Conservation (phyloP, 257 asterid genomes). For the Nicotiana tabacum region DNA sequence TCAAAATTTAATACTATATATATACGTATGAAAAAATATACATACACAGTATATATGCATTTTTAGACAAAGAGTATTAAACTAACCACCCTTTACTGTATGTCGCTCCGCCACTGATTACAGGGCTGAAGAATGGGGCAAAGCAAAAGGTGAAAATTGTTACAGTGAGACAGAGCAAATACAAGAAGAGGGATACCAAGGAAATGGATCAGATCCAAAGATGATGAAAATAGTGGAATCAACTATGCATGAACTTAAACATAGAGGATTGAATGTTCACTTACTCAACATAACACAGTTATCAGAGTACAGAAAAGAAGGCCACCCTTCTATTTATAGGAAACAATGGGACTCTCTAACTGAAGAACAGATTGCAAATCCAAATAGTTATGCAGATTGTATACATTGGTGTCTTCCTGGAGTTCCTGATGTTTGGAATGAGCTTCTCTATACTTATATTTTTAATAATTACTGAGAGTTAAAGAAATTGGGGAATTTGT, state of each 20-base stretch:
- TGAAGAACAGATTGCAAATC: constrained; percentile 44
- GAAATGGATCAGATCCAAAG: constrained; percentile 64
- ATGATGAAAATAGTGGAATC: constrained; percentile 73
- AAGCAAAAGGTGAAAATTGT: constrained; percentile 47
- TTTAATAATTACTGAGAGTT: constrained; percentile 10
- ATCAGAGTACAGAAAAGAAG: constrained; percentile 81
- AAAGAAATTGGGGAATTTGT: neutral
- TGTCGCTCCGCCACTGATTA: neutral
- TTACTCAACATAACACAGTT: constrained; percentile 73
- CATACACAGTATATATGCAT: too few species aligned
- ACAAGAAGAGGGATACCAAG: constrained; percentile 42
- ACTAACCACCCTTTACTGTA: too few species aligned
- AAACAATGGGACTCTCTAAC: constrained; percentile 75
- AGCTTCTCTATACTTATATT: constrained; percentile 59
- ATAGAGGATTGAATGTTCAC: constrained; percentile 52
- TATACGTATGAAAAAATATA: too few species aligned
- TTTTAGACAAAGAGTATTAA: too few species aligned
- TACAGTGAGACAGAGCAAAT: constrained; percentile 49
- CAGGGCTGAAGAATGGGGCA: constrained; percentile 86
- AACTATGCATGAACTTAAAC: constrained; percentile 37
- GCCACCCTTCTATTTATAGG: constrained; percentile 72
- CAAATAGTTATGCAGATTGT: constrained; percentile 64
- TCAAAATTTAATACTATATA: too few species aligned
- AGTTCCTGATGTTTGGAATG: constrained; percentile 91
- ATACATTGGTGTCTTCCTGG: constrained; percentile 97